Base-by-base conservation (phyloP, 345 rosid genomes). In the Gossypium longicalyx region DNA sequence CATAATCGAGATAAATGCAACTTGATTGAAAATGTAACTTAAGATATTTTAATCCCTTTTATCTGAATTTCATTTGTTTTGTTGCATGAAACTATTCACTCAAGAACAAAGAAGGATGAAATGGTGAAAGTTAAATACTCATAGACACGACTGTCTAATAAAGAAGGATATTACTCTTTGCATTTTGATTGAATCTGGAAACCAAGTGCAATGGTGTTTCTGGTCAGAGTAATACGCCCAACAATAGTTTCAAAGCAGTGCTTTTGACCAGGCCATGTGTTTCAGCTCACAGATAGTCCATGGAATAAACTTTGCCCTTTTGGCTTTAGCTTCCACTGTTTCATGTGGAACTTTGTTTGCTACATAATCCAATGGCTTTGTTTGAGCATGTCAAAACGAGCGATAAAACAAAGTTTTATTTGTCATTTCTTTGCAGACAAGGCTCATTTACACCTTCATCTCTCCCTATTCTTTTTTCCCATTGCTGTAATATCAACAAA, bases 251-350 rank as follows among this genome's bases (percentile, higher is more conserved):
- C 22, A 53, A 53, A 53, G 3, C 3, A 5, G 56, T 51, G 56
- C 9, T 51, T 34, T 58, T 58, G 62, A 11, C 34, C 16, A 20
- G 62, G 66, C 44, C 66, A 7, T 61, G 6, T 15, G 44, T 29
- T 61, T 61, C 44, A 61, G 66, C 66, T 29, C 16, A 60, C 65
- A 57, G 58, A 57, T 57, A 57, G 34, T 58, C 56, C 56, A 47
- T 67, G 71, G 41, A 25, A 48, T 29, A 48, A 48, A 0, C 7
- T 13, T 22, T 3, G 2, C 6, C 19, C 1, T 8, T 68, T 68
- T 49, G 72, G 72, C 43, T 49, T 48, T 48, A 23, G 72, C 72
- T 68, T 47, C 41, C 15, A 45, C 12, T 20, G 70, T 45, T 67
- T 67, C 71, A 48, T 13, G 8, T 47, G 56, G 41, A 67, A 7